Evolutionary conservation across 2,329 filamentous ascomycete genomes (phyloP).

Genomic region (Diaporthe vaccinii): DNA sequence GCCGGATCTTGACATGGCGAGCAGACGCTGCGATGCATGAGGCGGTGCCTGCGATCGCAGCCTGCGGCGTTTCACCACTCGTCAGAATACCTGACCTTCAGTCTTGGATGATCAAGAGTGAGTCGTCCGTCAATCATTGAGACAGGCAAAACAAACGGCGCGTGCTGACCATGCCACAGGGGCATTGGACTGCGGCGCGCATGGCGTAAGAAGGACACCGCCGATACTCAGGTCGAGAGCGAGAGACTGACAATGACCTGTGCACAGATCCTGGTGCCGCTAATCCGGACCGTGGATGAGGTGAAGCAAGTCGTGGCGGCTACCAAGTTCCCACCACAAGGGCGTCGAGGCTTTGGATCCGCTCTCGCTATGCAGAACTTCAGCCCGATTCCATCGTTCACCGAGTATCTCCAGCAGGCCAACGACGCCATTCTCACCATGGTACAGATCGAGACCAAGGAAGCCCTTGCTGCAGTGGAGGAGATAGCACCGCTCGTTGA

Average conservation of each 20-base stretch:
- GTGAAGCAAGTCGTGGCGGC: slow-evolving; percentile 63
- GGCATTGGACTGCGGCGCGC: slow-evolving; percentile 70
- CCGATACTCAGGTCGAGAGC: background rate
- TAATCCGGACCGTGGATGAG: slow-evolving; percentile 67
- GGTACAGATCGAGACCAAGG: slow-evolving; percentile 77
- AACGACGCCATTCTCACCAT: slow-evolving; percentile 72
- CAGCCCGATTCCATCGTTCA: slow-evolving; percentile 60
- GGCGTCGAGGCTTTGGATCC: slow-evolving; percentile 68
- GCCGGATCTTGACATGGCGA: background rate
- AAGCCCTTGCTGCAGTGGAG: slow-evolving; percentile 71
- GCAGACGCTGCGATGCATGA: slow-evolving; percentile 70
- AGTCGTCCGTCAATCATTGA: slow-evolving; percentile 43
- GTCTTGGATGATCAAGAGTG: slow-evolving; percentile 69
- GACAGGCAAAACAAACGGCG: background rate
- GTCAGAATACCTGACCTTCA: slow-evolving; percentile 71
- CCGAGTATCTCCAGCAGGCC: slow-evolving; percentile 69
- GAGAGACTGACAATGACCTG: slow-evolving; percentile 14
- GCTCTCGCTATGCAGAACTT: slow-evolving; percentile 67
- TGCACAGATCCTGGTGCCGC: slow-evolving; percentile 62
- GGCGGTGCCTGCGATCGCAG: slow-evolving; percentile 68
- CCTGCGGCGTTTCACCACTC: slow-evolving; percentile 66
- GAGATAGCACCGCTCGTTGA: slow-evolving; percentile 75
- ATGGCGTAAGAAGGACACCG: slow-evolving; percentile 59
- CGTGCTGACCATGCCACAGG: slow-evolving; percentile 53
- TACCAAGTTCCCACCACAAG: slow-evolving; percentile 69